A percentile compares a stretch with the other conserved stretches of the same genome.
Conservation (phyloP, 495 filamentous ascomycete species). For the Staphylotrichum longicolle region DNA sequence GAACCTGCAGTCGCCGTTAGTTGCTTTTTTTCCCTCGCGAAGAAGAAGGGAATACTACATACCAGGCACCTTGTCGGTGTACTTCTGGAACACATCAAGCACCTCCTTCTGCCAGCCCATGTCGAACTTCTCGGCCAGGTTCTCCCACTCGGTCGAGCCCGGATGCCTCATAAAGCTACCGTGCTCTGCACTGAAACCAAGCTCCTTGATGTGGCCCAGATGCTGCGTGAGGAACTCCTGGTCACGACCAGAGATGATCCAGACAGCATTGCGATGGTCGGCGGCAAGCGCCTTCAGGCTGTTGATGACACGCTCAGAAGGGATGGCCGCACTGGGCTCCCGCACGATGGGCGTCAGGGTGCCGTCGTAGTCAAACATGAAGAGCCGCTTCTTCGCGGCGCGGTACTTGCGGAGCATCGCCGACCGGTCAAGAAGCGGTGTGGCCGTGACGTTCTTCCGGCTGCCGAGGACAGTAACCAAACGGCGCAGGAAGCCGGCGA, state of each 20-base stretch:
- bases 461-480: conserved; percentile 75
- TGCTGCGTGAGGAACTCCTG: conserved; percentile 83
- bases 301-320: conserved; percentile 74
- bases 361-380: conserved; percentile 99
- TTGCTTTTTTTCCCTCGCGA: background rate
- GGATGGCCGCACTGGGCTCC: conserved; percentile 82
- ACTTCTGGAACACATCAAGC: conserved; percentile 74
- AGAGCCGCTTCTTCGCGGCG: conserved; percentile 68
- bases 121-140: conserved; percentile 73
- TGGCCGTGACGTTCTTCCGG: conserved; percentile 69
- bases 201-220: conserved; percentile 76
- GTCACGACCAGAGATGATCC: conserved; percentile 95
- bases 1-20: conserved; percentile 56
- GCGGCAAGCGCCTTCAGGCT: conserved; percentile 76
- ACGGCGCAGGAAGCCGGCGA: conserved; percentile 67
- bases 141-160: conserved; percentile 71
- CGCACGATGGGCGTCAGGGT: conserved; percentile 95
- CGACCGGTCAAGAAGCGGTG: conserved; percentile 73
- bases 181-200: conserved; percentile 93
- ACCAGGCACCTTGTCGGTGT: conserved; percentile 80
- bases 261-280: conserved; percentile 81
- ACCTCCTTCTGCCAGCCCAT: conserved; percentile 89
- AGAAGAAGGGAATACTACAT: conserved; percentile 20
- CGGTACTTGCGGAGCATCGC: conserved; percentile 69
- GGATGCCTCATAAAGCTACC: conserved; percentile 89